Evolutionary conservation across 805 yeast genomes (phyloP), one percentile per base, ranked within the genome.

Genomic region (Lipomyces sp.): DNA sequence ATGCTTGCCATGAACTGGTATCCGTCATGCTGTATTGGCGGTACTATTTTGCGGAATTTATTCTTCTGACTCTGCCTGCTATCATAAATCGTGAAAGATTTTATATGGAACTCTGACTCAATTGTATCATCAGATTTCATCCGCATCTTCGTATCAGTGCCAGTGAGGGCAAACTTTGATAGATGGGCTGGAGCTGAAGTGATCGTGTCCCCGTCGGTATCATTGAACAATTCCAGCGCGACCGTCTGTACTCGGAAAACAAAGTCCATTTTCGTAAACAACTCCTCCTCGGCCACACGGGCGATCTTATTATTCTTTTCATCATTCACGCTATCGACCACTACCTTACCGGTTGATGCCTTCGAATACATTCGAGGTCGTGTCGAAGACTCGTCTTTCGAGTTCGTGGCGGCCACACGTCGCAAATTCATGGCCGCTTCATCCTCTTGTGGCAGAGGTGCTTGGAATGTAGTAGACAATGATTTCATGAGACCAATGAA

Each of bases 21-120:
- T 30, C 86, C 86, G 1, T 84, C 86, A 45, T 86, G 84, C 7
- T 82, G 78, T 2, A 85, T 82, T 33, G 85, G 84, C 0, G 98
- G 98, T 54, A 95, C 87, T 39, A 95, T 86, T 67, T 93, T 89
- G 0, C 89, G 84, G 78, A 91, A 94, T 71, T 85, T 86, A 78
- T 90, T 94, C 37, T 83, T 86, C 29, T 84, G 84, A 5, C 79
- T 78, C 32, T 77, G 76, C 70, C 98, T 82, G 2, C 87, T 84
- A 77, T 95, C 99, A 63, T 85, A 86, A 2, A 93, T 89, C 1
- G 88, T 85, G 72, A 95, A 89, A 0, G 97, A 86, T 53, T 86
- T 84, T 35, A 92, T 81, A 63, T 84, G 85, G 7, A 92, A 72
- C 62, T 87, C 87, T 0, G 93, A 85, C 6, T 79, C 82, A 62